phyloP scores from a whole-genome alignment of 108 stramenopile species.

The Cyclotella kingstonii region DNA sequence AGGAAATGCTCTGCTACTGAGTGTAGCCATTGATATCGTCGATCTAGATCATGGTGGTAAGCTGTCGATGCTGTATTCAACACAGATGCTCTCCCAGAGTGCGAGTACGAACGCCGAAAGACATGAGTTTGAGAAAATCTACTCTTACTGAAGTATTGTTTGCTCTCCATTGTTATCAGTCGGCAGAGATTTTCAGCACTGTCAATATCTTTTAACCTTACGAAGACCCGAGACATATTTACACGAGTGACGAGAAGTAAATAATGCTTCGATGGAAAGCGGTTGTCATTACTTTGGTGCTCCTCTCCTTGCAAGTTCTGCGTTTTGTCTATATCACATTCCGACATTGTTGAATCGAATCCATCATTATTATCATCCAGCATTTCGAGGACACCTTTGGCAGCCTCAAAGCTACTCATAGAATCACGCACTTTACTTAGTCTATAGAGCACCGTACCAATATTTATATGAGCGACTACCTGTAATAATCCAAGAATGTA shows the following conservation, averaged over 20 bases:
- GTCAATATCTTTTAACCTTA: conserved; percentile 24
- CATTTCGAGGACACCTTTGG: conserved; percentile 13
- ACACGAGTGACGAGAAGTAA: conserved; percentile 27
- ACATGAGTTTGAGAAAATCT: conserved; percentile 2
- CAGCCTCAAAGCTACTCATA: conserved; percentile 30
- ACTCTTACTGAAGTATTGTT: conserved; percentile 11
- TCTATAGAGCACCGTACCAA: conserved; percentile 31
- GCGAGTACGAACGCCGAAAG: conserved; percentile 30
- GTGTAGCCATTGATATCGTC: conserved; percentile 31
- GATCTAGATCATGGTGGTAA: conserved; percentile 35
- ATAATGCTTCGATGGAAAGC: conserved; percentile 31
- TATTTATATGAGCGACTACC: conserved; percentile 32
- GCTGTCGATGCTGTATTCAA: conserved; percentile 17
- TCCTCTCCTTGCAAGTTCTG: neutral
- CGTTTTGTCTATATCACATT: neutral
- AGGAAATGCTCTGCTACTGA: conserved; percentile 36
- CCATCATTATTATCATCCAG: neutral
- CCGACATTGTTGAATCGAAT: neutral
- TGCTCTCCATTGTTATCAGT: conserved; percentile 16
- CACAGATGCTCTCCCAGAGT: conserved; percentile 20
- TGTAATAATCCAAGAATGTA: conserved; percentile 23
- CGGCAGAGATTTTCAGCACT: conserved; percentile 23
- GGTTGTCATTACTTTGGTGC: conserved; percentile 32
- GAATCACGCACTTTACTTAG: conserved; percentile 42
- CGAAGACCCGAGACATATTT: conserved; percentile 24